Evolutionary conservation across 75 land plant species (phyloP).

Genomic region (Cupressus sempervirens): DNA sequence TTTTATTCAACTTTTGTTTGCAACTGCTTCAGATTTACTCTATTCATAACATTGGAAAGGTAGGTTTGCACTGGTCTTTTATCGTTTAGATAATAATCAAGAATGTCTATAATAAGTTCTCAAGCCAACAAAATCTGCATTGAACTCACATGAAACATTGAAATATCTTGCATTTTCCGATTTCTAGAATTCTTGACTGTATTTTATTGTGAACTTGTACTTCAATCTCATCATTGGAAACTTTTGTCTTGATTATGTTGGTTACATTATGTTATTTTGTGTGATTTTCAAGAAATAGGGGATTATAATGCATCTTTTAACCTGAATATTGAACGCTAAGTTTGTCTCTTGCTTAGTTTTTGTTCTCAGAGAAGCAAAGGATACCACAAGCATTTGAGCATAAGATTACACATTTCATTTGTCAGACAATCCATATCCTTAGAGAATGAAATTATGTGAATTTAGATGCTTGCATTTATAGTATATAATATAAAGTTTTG

Average conservation of each 20-base stretch:
- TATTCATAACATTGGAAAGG: constrained; percentile 95
- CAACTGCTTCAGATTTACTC: constrained; percentile 84
- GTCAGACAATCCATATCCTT: background rate
- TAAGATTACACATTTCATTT: background rate
- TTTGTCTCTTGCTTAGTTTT: background rate
- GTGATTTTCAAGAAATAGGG: background rate
- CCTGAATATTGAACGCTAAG: background rate
- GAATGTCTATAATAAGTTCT: background rate
- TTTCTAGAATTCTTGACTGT: background rate
- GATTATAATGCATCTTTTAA: background rate
- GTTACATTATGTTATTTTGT: background rate
- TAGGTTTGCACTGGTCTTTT: constrained; percentile 15
- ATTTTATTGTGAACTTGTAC: background rate
- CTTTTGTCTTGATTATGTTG: background rate
- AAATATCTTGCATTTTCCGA: background rate
- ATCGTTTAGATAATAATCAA: background rate
- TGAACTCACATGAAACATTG: background rate
- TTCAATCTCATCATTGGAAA: background rate
- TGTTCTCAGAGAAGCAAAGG: background rate
- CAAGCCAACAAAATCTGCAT: background rate
- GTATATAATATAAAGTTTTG: background rate
- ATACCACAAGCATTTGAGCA: background rate
- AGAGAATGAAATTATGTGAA: background rate
- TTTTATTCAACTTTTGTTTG: constrained; percentile 74
- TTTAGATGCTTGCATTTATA: background rate